Evolutionary conservation across 2,329 filamentous ascomycete genomes (phyloP), one percentile per base, ranked within the genome.

Genomic region (Hymenoscyphus albidus): DNA sequence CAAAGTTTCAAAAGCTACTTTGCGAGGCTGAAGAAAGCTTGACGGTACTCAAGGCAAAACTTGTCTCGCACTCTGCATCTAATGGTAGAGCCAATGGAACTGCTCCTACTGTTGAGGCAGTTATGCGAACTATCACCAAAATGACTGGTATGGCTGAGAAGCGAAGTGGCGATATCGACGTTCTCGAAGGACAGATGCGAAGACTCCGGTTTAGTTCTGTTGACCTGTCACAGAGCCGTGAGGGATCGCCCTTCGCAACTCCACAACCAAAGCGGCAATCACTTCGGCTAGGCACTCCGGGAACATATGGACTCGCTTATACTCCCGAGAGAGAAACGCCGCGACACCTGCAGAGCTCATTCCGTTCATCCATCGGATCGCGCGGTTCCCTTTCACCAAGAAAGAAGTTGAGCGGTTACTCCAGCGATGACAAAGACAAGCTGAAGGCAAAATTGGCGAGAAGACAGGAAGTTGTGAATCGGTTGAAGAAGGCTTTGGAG

Each of bases 111-210:
- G 91, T 97, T 10, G 95, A 97, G 71, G 92, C 92, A 0, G 91
- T 99, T 22, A 89, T 93, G 70, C 91, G 91, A 65, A 99, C 95
- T 0, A 96, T 99, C 69, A 82, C 83, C 64, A 97, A 95, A 74
- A 93, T 99, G 90, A 97, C 93, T 40, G 85, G 82, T 65, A 94
- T 97, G 89, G 91, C 91, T 0, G 92, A 98, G 80, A 92, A 92
- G 78, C 91, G 92, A 75, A 95, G 91, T 74, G 91, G 89, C 64
- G 94, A 98, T 72, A 88, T 99, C 61, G 92, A 97, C 75, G 86
- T 97, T 6, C 83, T 98, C 39, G 95, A 98, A 78, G 86, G 88
- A 58, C 91, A 97, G 75, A 86, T 99, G 79, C 88, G 90, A 65
- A 91, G 88, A 74, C 78, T 96, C 27, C 83, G 84, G 6, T 77